Evolutionary conservation across 1,284 basidiomycete genomes (phyloP).

Genomic region (Rhizoctonia solani): DNA sequence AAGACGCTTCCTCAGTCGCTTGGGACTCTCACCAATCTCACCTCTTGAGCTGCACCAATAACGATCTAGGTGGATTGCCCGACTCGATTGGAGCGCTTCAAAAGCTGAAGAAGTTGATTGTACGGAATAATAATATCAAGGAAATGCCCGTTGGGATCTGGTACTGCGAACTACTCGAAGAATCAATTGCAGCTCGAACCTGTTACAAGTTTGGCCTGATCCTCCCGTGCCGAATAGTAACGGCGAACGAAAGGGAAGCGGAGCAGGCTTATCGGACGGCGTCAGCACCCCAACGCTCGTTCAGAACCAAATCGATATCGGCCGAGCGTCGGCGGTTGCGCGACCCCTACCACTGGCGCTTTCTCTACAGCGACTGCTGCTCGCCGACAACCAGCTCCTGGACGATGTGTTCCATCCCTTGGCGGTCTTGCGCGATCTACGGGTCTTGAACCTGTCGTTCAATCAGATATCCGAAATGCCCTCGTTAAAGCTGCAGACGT

Average conservation of each 20-base stretch:
- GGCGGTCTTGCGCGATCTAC: conserved; percentile 74
- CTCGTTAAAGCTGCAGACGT: conserved; percentile 71
- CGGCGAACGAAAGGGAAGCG: conserved; percentile 43
- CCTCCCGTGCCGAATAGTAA: conserved; percentile 50
- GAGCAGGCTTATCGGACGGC: conserved; percentile 31
- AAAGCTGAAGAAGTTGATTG: conserved; percentile 78
- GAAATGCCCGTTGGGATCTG: conserved; percentile 80
- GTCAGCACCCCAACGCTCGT: conserved; percentile 35
- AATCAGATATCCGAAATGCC: conserved; percentile 95
- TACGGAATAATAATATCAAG: conserved; percentile 90
- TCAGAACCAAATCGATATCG: conserved; percentile 14
- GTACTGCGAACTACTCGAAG: conserved; percentile 75
- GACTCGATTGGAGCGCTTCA: conserved; percentile 76
- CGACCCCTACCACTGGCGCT: conserved; percentile 68
- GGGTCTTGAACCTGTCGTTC: conserved; percentile 90
- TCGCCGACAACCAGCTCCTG: conserved; percentile 88
- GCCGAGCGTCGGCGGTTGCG: conserved; percentile 38
- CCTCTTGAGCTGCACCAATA: conserved; percentile 87
- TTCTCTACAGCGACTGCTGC: conserved; percentile 76
- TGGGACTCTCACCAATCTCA: conserved; percentile 71
- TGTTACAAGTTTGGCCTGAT: conserved; percentile 75
- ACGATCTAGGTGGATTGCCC: conserved; percentile 81
- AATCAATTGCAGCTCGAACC: conserved; percentile 91
- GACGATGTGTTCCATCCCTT: conserved; percentile 82
- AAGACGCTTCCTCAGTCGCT: conserved; percentile 82